These are phyloP conservation scores for Cavenderia fasciculata DNA, from an alignment of 78 protist species.

Conservation along the genomic window DNA sequence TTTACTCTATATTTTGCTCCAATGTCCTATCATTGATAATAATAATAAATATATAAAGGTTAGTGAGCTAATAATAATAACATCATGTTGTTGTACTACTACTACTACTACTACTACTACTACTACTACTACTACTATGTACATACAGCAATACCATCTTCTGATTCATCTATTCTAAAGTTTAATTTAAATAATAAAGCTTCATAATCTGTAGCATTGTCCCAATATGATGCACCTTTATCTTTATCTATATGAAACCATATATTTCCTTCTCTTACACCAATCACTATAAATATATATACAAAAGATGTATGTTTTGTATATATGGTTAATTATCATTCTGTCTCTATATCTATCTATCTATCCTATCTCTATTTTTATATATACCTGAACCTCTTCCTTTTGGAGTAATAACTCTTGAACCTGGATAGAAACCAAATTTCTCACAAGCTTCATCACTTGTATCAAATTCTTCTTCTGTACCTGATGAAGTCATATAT, in stretches of 20 bases:
- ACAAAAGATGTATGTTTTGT: too few relatives aligned
- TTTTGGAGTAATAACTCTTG: conserved; percentile 55
- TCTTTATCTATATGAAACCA: conserved; percentile 73
- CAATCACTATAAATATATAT: conserved; percentile 55
- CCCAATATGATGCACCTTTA: conserved; percentile 74
- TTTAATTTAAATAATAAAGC: conserved; percentile 14
- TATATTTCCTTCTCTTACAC: conserved; percentile 34
- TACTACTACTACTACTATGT: not conserved
- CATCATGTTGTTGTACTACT: not conserved
- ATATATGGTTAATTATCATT: not conserved
- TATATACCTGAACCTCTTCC: not conserved
- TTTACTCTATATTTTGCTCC: conserved; percentile 55
- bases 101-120: not conserved
- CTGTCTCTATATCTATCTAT: not conserved
- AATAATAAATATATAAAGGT: not conserved
- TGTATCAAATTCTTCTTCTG: conserved; percentile 16
- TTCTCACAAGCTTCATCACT: conserved; percentile 17
- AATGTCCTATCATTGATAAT: not conserved
- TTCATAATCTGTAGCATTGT: conserved; percentile 70
- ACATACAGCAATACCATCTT: not conserved
- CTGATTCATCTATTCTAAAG: conserved; percentile 3
- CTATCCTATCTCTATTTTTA: not conserved
- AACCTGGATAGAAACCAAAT: conserved; percentile 59
- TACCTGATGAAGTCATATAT: conserved; percentile 8
- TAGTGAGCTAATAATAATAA: not conserved